Base-by-base conservation (phyloP, 331 rosid species). In the Quercus tomentella region DNA sequence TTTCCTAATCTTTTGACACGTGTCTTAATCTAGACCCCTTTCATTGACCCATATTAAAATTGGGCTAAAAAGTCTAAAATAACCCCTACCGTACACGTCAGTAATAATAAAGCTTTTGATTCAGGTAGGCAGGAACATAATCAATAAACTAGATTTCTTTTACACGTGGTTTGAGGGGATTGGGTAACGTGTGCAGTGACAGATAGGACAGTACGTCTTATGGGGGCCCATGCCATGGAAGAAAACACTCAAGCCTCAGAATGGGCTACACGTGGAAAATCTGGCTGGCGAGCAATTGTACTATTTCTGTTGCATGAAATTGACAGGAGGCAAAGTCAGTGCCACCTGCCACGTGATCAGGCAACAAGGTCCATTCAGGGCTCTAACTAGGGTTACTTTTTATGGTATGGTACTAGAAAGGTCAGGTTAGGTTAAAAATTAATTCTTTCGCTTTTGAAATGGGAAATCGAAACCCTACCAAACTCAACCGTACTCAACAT, bases 151-250 rank as follows among this genome's bases (percentile, higher is more conserved):
- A 31, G 22, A 72, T 43, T 54, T 25, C 8, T 4, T 6, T 5
- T 12, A 72, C 81, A 83, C 73, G 74, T 58, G 84, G 16, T 72
- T 9, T 1, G 0, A 15, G 11, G 2, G 4, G 1, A 71, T 16
- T 61, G 71, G 79, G 8, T 6, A 28, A 71, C 73, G 81, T 80
- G 81, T 76, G 20, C 4, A 21, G 6, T n/a, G 69, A 62, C 25
- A 75, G 79, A 76, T 45, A 26, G 72, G 74, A 30, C 16, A 2
- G 70, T 72, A 26, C 45, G 76, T 56, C 18, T 14, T 18, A 41
- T 7, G 68, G 23, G 55, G 21, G 3, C 87, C 86, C 45, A 41
- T 41, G 45, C 12, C 67, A 62, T 4, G 11, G 11, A 22, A 23
- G 71, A 41, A 51, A n/a, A 16, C 52, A 16, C 52, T 74, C 52